phyloP scores from a whole-genome alignment of 2,329 filamentous ascomycete genomes.

The Trichothecium sympodiale region DNA sequence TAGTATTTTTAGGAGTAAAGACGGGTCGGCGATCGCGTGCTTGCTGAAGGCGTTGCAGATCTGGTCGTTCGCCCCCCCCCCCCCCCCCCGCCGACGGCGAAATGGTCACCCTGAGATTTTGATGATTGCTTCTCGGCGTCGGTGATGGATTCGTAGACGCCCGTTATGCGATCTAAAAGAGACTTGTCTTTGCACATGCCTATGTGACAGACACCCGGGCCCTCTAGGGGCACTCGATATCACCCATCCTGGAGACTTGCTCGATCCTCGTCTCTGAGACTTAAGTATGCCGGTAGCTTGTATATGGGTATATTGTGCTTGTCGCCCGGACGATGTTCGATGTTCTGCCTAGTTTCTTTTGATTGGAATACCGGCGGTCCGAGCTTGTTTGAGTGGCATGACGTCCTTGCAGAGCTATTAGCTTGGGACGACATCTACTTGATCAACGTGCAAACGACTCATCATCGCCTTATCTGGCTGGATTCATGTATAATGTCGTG shows the following conservation, averaged over 20 bases:
- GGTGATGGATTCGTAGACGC: constrained; percentile 37
- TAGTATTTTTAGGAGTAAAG: constrained; percentile 46
- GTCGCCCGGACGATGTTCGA: no score
- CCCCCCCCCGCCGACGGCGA: no score
- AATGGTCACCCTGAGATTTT: constrained; percentile 44
- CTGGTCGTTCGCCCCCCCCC: constrained; percentile 42
- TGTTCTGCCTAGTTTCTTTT: no score
- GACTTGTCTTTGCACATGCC: constrained; percentile 32
- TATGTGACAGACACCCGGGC: constrained; percentile 49
- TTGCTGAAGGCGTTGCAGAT: constrained; percentile 60
- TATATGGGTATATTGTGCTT: constrained; percentile 46
- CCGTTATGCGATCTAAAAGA: constrained; percentile 34
- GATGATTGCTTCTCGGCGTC: constrained; percentile 23
- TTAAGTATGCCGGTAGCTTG: constrained; percentile 26
- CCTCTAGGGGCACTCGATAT: constrained; percentile 43
- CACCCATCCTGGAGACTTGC: constrained; percentile 46
- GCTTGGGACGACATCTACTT: no score
- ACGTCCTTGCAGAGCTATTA: no score
- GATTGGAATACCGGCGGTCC: no score
- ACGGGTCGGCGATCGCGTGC: constrained; percentile 39
- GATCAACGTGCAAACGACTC: no score
- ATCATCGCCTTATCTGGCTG: no score
- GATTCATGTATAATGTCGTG: no score
- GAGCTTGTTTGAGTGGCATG: no score
- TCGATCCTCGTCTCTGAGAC: constrained; percentile 10